A percentile compares a stretch with the other conserved stretches of the same genome.
Conservation (phyloP, 108 stramenopile genomes). For the Poteriospumella lacustris region DNA sequence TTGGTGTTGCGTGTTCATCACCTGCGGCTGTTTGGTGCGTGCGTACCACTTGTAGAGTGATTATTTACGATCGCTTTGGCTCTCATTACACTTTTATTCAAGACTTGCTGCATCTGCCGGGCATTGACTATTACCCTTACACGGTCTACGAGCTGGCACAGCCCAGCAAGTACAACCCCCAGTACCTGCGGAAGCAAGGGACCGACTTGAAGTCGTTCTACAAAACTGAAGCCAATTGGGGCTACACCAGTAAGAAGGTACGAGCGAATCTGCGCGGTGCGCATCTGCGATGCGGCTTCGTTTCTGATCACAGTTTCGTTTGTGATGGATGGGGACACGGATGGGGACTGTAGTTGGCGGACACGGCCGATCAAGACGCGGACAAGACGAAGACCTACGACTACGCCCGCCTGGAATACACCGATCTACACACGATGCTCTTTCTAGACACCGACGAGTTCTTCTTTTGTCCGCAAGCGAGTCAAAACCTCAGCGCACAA, state of each 20-base stretch:
- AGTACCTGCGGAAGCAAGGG: neutral
- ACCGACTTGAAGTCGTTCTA: neutral
- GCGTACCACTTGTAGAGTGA: too few species aligned
- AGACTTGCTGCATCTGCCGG: conserved; percentile 1
- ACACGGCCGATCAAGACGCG: conserved; percentile 12
- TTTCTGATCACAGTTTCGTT: too few species aligned
- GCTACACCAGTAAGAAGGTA: neutral
- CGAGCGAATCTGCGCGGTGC: neutral
- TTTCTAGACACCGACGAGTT: conserved; percentile 13
- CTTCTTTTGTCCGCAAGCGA: conserved; percentile 7
- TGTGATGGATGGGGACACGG: neutral
- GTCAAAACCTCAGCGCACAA: neutral
- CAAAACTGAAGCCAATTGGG: conserved; percentile 14
- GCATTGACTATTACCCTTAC: conserved; percentile 16
- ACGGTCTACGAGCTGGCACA: conserved; percentile 17
- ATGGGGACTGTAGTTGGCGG: neutral
- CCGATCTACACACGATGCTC: neutral
- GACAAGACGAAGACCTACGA: conserved; percentile 1
- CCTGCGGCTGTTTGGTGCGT: too few species aligned
- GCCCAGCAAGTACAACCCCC: neutral
- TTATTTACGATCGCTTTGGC: conserved; percentile 17
- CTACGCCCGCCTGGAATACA: conserved; percentile 8
- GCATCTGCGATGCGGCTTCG: too few species aligned
- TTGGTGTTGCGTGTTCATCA: too few species aligned
- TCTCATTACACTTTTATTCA: neutral